Conservation (phyloP, 805 yeast genomes). For the Nakazawaea ishiwadae region DNA sequence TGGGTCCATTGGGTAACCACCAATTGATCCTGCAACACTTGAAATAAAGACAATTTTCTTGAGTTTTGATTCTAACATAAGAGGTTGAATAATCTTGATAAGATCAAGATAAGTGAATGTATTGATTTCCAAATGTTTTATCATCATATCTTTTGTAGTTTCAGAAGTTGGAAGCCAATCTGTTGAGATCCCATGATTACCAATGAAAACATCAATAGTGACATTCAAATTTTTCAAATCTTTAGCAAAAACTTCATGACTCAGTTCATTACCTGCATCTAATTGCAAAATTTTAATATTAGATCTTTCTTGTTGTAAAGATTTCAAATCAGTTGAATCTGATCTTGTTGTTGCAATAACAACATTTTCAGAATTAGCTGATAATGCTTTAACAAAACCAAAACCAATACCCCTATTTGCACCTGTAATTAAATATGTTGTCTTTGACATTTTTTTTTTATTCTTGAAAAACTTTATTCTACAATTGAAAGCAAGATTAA, state of each 20-base stretch:
- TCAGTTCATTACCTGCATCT: constrained; percentile 19
- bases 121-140: constrained; percentile 19
- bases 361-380: constrained; percentile 16
- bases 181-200: too few relatives aligned
- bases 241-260: constrained; percentile 15
- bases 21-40: constrained; percentile 24
- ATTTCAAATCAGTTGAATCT: too few relatives aligned
- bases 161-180: too few relatives aligned
- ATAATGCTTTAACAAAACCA: constrained; percentile 24
- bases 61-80: constrained; percentile 15
- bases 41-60: constrained; percentile 28
- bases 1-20: constrained; percentile 19
- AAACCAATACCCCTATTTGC: constrained; percentile 41
- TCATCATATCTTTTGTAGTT: too few relatives aligned
- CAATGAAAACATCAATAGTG: not conserved
- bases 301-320: constrained; percentile 3
- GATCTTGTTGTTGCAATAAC: constrained; percentile 19
- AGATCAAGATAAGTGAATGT: constrained; percentile 20
- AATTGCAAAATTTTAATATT: constrained; percentile 19
- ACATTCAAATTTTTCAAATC: constrained; percentile 12
- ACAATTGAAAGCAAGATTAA: too few relatives aligned
- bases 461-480: too few relatives aligned
- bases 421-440: constrained; percentile 29
- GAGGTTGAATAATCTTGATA: not conserved
- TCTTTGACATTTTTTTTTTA: too few relatives aligned